Base-by-base conservation (phyloP, 1,139 yeast genomes). In the Debaryomyces sp. region DNA sequence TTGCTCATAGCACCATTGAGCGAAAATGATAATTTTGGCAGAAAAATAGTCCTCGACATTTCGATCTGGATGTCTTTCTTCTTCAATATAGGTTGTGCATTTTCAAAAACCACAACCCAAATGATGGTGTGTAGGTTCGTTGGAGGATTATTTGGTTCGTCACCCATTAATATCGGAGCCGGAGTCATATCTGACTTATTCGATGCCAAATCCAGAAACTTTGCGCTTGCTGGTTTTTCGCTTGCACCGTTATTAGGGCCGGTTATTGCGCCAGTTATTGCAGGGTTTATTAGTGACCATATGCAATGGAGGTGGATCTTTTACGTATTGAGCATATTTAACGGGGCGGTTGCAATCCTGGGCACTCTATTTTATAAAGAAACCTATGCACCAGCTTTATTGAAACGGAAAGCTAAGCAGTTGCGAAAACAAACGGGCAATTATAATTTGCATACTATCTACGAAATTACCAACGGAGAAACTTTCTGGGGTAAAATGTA, bases 171-270 rank as follows among this genome's bases (percentile, higher is more conserved):
- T 50, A 78, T 75, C 5, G 74, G 78, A 18, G 78, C 79, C 13
- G 80, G 78, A 4, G 78, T 73, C 12, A 63, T 68, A 15, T 61
- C 70, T 6, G 73, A 69, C 53, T 61, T 75, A 53, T 74, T 65
- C 50, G 75, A 68, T 43, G 73, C 77, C 27, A 64, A 67, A 45
- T 60, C 66, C 21, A 63, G 79, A 59, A 72, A 71, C 49, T 49
- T 62, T 9, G 77, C 78, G 0, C 62, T 75, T 48, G 78, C 80
- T 2, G 76, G 77, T 0, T 74, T 70, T 44, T 69, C 75, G 5
- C 62, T 75, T 47, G 77, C 75, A n/a, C 74, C 74, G 1, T 61
- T 74, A 34, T 65, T 85, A 45, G 92, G 91, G 0, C 87, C 89
- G 1, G 82, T 81, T 0, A 64, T 83, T 45, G 87, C 86, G 0